These are phyloP conservation scores for Coemansia sp. DNA, from an alignment of 192 early-diverging fungal genomes.

Conservation along the genomic window DNA sequence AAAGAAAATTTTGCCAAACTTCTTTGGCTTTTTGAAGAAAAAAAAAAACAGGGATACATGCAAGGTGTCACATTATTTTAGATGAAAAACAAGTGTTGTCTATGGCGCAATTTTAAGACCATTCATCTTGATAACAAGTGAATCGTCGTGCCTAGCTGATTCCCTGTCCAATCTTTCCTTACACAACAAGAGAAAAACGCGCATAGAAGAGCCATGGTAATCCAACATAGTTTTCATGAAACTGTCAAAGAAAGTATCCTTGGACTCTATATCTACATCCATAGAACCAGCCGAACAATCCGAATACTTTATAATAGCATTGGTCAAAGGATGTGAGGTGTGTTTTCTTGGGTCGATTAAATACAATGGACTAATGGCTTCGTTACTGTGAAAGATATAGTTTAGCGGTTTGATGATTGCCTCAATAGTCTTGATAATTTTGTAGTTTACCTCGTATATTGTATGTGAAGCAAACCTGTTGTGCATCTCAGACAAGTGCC, in stretches of 20 bases:
- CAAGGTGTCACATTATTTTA: neutral
- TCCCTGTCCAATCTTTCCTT: constrained; percentile 9
- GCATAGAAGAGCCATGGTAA: constrained; percentile 30
- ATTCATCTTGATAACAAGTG: constrained; percentile 32
- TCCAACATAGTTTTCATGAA: constrained; percentile 44
- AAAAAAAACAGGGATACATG: constrained; percentile 4
- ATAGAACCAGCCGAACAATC: neutral
- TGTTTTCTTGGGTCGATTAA: neutral
- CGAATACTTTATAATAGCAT: constrained; percentile 18
- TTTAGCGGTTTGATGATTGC: constrained; percentile 38
- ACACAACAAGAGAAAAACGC: constrained; percentile 29
- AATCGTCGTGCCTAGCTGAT: constrained; percentile 5
- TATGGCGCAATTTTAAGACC: constrained; percentile 18
- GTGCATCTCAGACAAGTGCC: constrained; percentile 40
- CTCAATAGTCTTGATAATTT: constrained; percentile 39
- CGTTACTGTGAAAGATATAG: constrained; percentile 24
- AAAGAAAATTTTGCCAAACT: too few relatives aligned
- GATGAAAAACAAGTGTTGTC: neutral
- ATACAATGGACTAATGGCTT: constrained; percentile 14
- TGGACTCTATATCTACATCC: neutral
- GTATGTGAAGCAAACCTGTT: constrained; percentile 21
- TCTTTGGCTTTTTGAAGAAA: neutral
- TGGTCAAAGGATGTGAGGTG: constrained; percentile 24
- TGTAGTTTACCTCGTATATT: constrained; percentile 46
- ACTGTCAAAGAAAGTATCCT: constrained; percentile 35